Evolutionary conservation across 2,329 filamentous ascomycete genomes (phyloP).

Genomic region (Hypomyces perniciosus): DNA sequence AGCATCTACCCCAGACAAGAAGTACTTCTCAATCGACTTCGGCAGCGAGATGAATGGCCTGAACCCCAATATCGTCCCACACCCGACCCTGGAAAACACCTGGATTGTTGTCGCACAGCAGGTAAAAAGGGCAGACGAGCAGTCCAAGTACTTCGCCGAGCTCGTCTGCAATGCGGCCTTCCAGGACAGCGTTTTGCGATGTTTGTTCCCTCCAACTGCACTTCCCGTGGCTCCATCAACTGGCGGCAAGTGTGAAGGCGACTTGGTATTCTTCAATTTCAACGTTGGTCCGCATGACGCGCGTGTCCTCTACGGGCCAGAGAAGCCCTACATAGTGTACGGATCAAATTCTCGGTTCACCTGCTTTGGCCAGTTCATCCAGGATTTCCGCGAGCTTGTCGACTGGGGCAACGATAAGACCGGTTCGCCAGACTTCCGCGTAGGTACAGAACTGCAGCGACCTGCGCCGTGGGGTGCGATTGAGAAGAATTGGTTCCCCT

Average conservation of each 20-base stretch:
- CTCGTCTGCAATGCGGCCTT: slow-evolving; percentile 47
- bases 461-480: slow-evolving; percentile 38
- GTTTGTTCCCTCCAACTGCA: slow-evolving; percentile 33
- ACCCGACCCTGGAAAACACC: slow-evolving; percentile 39
- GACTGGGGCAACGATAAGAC: slow-evolving; percentile 32
- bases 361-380: slow-evolving; percentile 53
- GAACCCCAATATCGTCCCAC: slow-evolving; percentile 54
- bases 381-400: slow-evolving; percentile 46
- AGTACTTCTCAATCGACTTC: slow-evolving; percentile 47
- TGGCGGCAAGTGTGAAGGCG: slow-evolving; percentile 38
- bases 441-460: slow-evolving; percentile 45
- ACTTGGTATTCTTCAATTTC: slow-evolving; percentile 35
- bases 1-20: slow-evolving; percentile 36
- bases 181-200: slow-evolving; percentile 34
- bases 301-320: slow-evolving; percentile 50
- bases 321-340: slow-evolving; percentile 44
- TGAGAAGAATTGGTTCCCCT: slow-evolving; percentile 60
- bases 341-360: slow-evolving; percentile 49
- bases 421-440: slow-evolving; percentile 30
- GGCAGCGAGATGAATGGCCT: slow-evolving; percentile 30
- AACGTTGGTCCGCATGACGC: slow-evolving; percentile 53
- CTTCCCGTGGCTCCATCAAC: slow-evolving; percentile 43
- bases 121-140: slow-evolving; percentile 22
- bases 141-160: slow-evolving; percentile 34
- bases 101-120: slow-evolving; percentile 49